These are phyloP conservation scores for Tolypocladium paradoxum DNA, from an alignment of 2,329 filamentous ascomycete genomes.

Conservation along the genomic window DNA sequence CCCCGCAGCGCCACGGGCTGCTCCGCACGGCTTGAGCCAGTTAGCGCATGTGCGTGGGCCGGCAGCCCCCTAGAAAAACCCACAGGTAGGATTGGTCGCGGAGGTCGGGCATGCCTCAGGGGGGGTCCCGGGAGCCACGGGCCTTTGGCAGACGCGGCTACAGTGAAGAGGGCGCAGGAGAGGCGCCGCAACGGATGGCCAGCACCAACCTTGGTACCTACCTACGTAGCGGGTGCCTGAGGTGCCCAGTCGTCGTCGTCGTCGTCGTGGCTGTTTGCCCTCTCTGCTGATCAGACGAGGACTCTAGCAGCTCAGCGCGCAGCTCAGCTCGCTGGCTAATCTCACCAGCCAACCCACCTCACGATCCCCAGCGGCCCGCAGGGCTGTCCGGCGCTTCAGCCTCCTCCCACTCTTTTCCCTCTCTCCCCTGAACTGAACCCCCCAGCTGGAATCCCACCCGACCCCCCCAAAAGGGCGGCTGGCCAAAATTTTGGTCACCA, in stretches of 20 bases:
- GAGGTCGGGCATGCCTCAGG: background rate
- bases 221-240: too few species aligned
- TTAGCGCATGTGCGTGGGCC: background rate
- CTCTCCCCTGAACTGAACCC: slow-evolving; percentile 4
- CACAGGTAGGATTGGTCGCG: background rate
- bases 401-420: background rate
- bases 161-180: background rate
- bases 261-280: background rate
- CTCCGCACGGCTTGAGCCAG: background rate
- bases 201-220: too few species aligned
- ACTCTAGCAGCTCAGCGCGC: too few species aligned
- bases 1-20: background rate
- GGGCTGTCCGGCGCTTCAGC: background rate
- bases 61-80: background rate
- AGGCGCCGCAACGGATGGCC: background rate
- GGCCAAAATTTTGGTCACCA: slow-evolving; percentile 16
- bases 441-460: slow-evolving; percentile 5
- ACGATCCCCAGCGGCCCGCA: background rate
- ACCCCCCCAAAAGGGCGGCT: slow-evolving; percentile 22
- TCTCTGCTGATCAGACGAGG: too few species aligned
- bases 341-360: background rate
- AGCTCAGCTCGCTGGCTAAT: background rate
- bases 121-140: background rate
- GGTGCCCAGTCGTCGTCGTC: too few species aligned
- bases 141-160: background rate